These are phyloP conservation scores for Mucor circinelloides DNA, from an alignment of 371 early-diverging fungal species.

Conservation along the genomic window DNA sequence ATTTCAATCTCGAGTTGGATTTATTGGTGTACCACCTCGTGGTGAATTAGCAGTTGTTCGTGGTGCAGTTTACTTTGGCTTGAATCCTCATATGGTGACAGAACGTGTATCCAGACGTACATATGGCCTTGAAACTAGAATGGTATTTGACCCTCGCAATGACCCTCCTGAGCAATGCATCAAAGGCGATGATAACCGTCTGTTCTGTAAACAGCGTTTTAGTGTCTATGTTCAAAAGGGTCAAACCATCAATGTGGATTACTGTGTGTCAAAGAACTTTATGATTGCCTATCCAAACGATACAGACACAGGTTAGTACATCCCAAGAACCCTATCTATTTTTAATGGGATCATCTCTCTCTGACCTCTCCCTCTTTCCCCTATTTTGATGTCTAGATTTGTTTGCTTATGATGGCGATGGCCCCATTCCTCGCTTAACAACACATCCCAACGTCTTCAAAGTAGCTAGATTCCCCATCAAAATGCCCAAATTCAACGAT, in stretches of 20 bases:
- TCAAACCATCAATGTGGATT: slow-evolving; percentile 59
- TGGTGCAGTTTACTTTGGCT: slow-evolving; percentile 60
- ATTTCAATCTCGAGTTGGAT: slow-evolving; percentile 51
- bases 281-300: slow-evolving; percentile 61
- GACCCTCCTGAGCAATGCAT: slow-evolving; percentile 66
- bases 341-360: neutral
- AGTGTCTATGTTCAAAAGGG: slow-evolving; percentile 65
- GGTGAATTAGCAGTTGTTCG: slow-evolving; percentile 56
- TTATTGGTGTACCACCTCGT: slow-evolving; percentile 58
- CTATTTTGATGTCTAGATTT: slow-evolving; percentile 30
- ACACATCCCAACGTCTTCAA: slow-evolving; percentile 51
- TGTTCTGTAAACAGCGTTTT: slow-evolving; percentile 61
- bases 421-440: slow-evolving; percentile 43
- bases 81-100: slow-evolving; percentile 59
- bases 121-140: slow-evolving; percentile 64
- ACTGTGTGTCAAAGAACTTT: slow-evolving; percentile 66
- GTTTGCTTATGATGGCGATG: slow-evolving; percentile 55
- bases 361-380: neutral
- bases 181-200: slow-evolving; percentile 47
- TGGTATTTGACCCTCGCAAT: slow-evolving; percentile 59
- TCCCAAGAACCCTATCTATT: neutral
- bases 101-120: slow-evolving; percentile 65
- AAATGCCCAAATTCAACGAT: slow-evolving; percentile 52
- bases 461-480: slow-evolving; percentile 53
- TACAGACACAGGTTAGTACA: slow-evolving; percentile 50